Evolutionary conservation across 2,329 filamentous ascomycete genomes (phyloP).

Genomic region (Calonectria hawksworthii): DNA sequence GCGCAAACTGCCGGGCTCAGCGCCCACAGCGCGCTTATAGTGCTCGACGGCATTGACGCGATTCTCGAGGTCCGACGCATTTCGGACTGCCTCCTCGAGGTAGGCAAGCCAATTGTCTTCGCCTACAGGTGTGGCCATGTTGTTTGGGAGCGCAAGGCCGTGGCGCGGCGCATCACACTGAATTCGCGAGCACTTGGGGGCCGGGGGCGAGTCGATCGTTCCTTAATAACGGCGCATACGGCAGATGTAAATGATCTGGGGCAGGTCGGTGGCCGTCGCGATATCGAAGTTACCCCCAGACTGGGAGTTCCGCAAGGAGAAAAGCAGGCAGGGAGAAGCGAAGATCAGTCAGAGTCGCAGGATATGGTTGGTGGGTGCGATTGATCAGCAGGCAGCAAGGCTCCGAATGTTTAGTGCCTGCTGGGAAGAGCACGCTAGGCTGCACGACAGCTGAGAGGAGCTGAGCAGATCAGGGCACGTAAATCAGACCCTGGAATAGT

Average conservation of each 20-base stretch:
- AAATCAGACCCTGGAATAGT: neutral
- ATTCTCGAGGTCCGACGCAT: slow-evolving; percentile 73
- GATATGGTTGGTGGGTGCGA: neutral
- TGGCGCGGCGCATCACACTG: slow-evolving; percentile 44
- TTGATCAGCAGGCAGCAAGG: slow-evolving; percentile 21
- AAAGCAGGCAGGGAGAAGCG: neutral
- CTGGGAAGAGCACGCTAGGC: neutral
- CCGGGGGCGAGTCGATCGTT: neutral
- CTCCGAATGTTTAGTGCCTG: neutral
- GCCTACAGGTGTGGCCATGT: slow-evolving; percentile 73
- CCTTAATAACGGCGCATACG: slow-evolving; percentile 23
- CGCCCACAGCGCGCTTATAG: slow-evolving; percentile 76
- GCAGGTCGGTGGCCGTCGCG: neutral
- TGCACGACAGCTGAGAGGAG: neutral
- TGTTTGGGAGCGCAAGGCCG: slow-evolving; percentile 40
- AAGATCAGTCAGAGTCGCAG: neutral
- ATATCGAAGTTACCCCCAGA: neutral
- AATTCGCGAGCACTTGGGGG: slow-evolving; percentile 12
- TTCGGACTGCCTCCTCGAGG: slow-evolving; percentile 77
- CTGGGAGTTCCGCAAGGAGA: neutral
- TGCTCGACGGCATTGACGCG: slow-evolving; percentile 79
- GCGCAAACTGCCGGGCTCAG: slow-evolving; percentile 80
- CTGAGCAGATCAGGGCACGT: slow-evolving; percentile 1
- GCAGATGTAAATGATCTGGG: neutral
- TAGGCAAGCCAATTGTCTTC: slow-evolving; percentile 85